Evolutionary conservation across 2,329 filamentous ascomycete genomes (phyloP).

Genomic region (Verticillium nonalfalfae): DNA sequence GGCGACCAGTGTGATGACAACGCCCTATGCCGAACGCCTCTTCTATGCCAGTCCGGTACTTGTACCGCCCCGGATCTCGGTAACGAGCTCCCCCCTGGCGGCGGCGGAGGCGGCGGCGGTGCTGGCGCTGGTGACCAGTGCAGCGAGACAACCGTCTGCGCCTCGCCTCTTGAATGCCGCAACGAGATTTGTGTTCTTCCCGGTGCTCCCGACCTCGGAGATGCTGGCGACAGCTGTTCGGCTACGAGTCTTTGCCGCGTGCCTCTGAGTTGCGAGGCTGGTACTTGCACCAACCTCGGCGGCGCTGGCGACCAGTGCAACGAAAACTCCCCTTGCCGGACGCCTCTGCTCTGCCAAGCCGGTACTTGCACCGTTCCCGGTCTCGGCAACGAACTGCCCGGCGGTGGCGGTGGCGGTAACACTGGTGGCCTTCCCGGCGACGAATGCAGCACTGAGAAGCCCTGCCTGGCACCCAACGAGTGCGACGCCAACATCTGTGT

Average conservation of each 20-base stretch:
- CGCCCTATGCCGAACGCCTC: neutral
- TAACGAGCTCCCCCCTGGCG: no score
- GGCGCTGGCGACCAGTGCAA: neutral
- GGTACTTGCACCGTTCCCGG: neutral
- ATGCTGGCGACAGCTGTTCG: neutral
- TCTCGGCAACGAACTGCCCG: neutral
- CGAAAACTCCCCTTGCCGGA: neutral
- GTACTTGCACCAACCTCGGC: neutral
- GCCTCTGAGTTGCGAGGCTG: neutral
- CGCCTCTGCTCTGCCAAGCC: neutral
- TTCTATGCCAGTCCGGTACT: neutral
- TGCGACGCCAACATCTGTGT: neutral
- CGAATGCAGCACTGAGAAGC: neutral
- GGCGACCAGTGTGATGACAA: neutral
- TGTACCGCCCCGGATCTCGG: neutral
- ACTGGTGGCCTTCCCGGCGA: neutral
- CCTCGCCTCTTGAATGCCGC: neutral
- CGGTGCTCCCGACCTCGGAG: neutral
- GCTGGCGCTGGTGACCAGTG: neutral
- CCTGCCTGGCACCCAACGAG: neutral
- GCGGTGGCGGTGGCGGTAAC: neutral
- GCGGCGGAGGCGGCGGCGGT: neutral
- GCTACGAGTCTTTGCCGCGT: neutral
- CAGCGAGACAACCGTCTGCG: neutral
- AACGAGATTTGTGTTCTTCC: neutral